Evolutionary conservation across 2,329 filamentous ascomycete species (phyloP).

Genomic region (Helicocarpus griseus): DNA sequence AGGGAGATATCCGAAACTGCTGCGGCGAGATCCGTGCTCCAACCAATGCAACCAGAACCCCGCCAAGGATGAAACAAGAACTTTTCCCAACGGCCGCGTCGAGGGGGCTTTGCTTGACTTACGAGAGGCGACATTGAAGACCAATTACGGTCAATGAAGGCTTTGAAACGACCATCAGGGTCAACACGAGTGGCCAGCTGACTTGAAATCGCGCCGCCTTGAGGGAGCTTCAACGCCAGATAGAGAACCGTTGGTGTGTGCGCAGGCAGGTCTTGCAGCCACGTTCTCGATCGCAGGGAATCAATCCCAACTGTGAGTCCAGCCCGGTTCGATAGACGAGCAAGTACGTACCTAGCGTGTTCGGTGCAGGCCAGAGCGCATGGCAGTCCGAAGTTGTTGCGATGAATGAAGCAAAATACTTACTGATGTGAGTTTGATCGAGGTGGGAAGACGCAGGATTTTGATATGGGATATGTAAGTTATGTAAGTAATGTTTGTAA

Average conservation of each 20-base stretch:
- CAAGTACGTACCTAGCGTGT: not conserved
- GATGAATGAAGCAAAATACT: not conserved
- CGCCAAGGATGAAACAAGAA: not conserved
- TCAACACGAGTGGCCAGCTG: not conserved
- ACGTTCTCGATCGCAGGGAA: not conserved
- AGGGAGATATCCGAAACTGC: not conserved
- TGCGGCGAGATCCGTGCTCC: not conserved
- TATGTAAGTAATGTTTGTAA: not conserved
- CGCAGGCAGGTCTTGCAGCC: not conserved
- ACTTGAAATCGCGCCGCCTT: not conserved
- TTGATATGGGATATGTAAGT: not conserved
- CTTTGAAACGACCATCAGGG: not conserved
- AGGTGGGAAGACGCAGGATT: not conserved
- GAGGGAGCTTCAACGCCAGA: not conserved
- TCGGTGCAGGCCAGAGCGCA: not conserved
- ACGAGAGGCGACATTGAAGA: not conserved
- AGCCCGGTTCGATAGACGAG: not conserved
- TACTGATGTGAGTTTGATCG: not conserved
- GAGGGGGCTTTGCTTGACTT: not conserved
- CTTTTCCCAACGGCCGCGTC: not conserved
- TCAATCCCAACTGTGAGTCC: not conserved
- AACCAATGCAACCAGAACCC: not conserved
- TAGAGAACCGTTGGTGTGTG: not conserved
- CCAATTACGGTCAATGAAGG: not conserved
- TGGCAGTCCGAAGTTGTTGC: not conserved